Evolutionary conservation across 192 early-diverging fungal species (phyloP), one percentile per base, ranked within the genome.

Genomic region (Spizellomyces punctatus): DNA sequence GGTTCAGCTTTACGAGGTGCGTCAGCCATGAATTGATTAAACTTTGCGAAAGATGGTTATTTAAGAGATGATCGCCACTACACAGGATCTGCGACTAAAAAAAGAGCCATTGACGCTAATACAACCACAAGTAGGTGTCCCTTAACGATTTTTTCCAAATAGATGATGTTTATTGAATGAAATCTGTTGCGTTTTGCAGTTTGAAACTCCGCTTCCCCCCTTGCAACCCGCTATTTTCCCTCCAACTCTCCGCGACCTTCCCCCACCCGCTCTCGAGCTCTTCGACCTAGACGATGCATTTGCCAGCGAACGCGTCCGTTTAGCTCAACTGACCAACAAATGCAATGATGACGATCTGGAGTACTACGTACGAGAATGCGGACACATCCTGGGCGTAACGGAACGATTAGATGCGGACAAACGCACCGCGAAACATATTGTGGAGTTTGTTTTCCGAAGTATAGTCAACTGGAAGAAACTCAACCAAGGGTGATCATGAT

Each of bases 251-350:
- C 71, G 75, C 46, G 84, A 88, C 66, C 78, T 88, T 6, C 81
- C 88, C 6, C 85, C 88, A 50, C 88, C 88, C 4, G 64, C 86
- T 0, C 72, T 89, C 42, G 88, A 89, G 22, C 74, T 89, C 17
- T 89, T 89, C 63, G 88, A 89, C 69, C 76, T 89, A 10, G 88
- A 89, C 73, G 88, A 89, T 66, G 69, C 86, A 36, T 89, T 89
- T 75, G 83, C 86, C 12, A 74, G 65, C 42, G 84, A 84, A 70
- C 70, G 75, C 6, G 78, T 77, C 19, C 75, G 85, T 10, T 50
- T 89, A 14, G 88, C 84, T 5, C 86, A 89, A 68, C 55, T 89
- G 9, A 85, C 86, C 17, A 86, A 86, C 78, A 89, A 89, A 69
- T 89, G 86, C 75, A 85, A 74, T 27, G 86, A 89, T 73, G 83